Evolutionary conservation across 1,139 yeast species (phyloP), one percentile per base, ranked within the genome.

Genomic region (Nakaseomyces uthaithaninus): DNA sequence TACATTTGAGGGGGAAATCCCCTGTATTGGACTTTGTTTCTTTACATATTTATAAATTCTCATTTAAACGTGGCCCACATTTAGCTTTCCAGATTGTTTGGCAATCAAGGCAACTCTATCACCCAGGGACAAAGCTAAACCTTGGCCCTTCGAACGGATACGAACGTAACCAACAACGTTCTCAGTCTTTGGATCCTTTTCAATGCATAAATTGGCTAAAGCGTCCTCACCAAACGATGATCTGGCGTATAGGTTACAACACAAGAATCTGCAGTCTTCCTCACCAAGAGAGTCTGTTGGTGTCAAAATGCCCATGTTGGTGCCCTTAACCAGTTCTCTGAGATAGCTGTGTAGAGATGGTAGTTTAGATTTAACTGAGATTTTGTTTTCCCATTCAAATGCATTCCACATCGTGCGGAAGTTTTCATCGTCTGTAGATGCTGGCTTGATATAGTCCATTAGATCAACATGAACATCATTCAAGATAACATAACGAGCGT

Each of bases 381-480:
- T 91, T 69, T 93, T 93, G 68, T 93, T 93, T 65, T 93, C 99
- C 99, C 99, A 93, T 67, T 93, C 99, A 61, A 93, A 93, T 63
- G 89, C 97, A 62, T 87, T 85, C 99, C 99, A 93, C 97, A 89
- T 89, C 55, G 80, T 77, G 57, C 98, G 84, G 84, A 93, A 93
- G 52, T 77, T 82, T 39, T 80, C 77, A 64, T 91, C 98, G 14
- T 87, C 69, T 63, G 95, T 86, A 20, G 76, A 73, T 11, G 95
- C 94, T 18, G 98, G 97, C 62, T 85, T 86, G 62, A 93, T 89
- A 67, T 93, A 93, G 65, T 91, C 97, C 91, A 91, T 85, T 45
- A 91, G 86, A 61, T 91, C 96, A 46, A 91, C 89, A 60, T 91
- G 95, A 43, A 93, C 87, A 60, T 91, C 98, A 60, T 86, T 87